Evolutionary conservation across 495 filamentous ascomycete species (phyloP).

Genomic region (Aspergillus ellipticus): DNA sequence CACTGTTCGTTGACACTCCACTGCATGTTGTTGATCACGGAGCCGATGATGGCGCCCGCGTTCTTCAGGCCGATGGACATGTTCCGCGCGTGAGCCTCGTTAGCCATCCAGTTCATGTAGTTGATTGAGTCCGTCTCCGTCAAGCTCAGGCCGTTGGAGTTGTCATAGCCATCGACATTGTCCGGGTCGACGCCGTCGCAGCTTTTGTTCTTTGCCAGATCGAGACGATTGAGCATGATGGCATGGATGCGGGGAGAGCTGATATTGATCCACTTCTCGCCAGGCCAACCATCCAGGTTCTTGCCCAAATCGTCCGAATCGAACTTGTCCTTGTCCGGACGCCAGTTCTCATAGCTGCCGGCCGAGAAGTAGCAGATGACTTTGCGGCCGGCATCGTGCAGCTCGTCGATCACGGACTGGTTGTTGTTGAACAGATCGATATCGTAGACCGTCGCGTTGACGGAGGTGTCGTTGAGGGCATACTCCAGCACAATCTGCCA

Average conservation of each 20-base stretch:
- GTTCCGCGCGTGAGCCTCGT: constrained; percentile 42
- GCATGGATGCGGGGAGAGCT: constrained; percentile 51
- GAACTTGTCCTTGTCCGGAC: constrained; percentile 55
- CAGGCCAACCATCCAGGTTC: constrained; percentile 56
- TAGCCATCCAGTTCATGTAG: constrained; percentile 58
- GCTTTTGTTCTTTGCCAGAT: constrained; percentile 54
- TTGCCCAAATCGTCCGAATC: constrained; percentile 47
- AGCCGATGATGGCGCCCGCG: constrained; percentile 52
- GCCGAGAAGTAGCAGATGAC: constrained; percentile 76
- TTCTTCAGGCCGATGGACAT: constrained; percentile 66
- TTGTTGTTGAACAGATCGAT: constrained; percentile 59
- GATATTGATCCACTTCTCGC: constrained; percentile 64
- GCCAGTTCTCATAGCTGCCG: constrained; percentile 59
- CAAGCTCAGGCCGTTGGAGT: constrained; percentile 53
- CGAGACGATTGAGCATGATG: constrained; percentile 58
- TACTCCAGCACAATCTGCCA: constrained; percentile 55
- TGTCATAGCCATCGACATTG: constrained; percentile 65
- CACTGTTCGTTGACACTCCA: constrained; percentile 76
- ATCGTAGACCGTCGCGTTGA: constrained; percentile 53
- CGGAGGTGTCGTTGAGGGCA: constrained; percentile 39
- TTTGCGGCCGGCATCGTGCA: constrained; percentile 48
- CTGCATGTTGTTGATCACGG: constrained; percentile 54
- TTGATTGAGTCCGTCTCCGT: constrained; percentile 51
- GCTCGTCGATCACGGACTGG: constrained; percentile 36
- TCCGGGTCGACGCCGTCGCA: constrained; percentile 73